These are phyloP conservation scores for Cynanchum wilfordii DNA, from an alignment of 257 asterid species.

Conservation along the genomic window DNA sequence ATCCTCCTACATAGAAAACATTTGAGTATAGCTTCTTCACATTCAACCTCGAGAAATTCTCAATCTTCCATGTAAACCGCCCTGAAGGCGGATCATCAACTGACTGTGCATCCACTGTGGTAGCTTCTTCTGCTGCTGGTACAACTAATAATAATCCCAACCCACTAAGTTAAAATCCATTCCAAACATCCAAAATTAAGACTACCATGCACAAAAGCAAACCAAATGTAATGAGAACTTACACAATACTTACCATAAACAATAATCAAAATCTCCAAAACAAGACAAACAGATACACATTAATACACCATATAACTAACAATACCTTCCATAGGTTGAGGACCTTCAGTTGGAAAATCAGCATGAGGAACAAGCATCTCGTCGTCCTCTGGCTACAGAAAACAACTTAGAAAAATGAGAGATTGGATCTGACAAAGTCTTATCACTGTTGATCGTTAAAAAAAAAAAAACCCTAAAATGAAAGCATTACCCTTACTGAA, in stretches of 20 bases:
- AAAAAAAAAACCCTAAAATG: conserved; percentile 15
- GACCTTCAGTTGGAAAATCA: conserved; percentile 45
- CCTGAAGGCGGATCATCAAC: conserved; percentile 58
- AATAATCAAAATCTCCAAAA: conserved; percentile 2
- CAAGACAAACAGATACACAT: conserved; percentile 1
- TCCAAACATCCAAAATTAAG: conserved; percentile 2
- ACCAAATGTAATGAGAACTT: neutral
- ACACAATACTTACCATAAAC: neutral
- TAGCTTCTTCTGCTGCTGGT: conserved; percentile 38
- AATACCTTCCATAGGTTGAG: conserved; percentile 77
- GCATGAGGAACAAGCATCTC: conserved; percentile 67
- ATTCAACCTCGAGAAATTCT: conserved; percentile 58
- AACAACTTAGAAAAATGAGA: conserved; percentile 1
- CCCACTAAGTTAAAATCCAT: neutral
- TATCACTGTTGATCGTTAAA: conserved; percentile 20
- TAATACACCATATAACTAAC: neutral
- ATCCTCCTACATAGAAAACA: conserved; percentile 52
- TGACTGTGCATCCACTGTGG: conserved; percentile 45
- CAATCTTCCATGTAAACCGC: conserved; percentile 62
- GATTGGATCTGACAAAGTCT: conserved; percentile 30
- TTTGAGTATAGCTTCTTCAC: conserved; percentile 59
- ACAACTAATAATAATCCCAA: conserved; percentile 33
- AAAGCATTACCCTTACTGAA: conserved; percentile 12
- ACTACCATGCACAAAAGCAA: neutral
- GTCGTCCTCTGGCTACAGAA: conserved; percentile 52